These are phyloP conservation scores for Ramaria sp. DNA, from an alignment of 768 basidiomycete genomes.

Conservation along the genomic window DNA sequence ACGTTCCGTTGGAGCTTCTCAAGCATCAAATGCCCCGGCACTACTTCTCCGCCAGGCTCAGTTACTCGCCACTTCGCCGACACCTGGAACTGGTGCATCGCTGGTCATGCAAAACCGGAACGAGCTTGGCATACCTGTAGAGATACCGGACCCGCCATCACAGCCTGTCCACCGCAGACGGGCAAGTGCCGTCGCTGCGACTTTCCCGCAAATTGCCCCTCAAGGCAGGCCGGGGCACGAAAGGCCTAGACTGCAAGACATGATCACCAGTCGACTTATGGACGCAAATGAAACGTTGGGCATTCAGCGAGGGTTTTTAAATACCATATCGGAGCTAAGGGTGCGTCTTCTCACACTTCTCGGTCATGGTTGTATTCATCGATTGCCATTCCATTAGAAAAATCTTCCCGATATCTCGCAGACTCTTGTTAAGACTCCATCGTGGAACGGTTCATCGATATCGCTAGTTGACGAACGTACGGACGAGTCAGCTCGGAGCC, in stretches of 20 bases:
- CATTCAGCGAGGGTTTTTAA: conserved; percentile 73
- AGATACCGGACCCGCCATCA: conserved; percentile 42
- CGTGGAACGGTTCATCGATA: conserved; percentile 35
- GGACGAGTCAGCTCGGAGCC: not conserved
- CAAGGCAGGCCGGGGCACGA: conserved; percentile 24
- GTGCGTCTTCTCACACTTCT: conserved; percentile 29
- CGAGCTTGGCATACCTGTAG: conserved; percentile 59
- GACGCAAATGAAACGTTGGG: conserved; percentile 72
- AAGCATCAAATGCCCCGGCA: conserved; percentile 27
- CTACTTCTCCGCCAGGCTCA: conserved; percentile 80
- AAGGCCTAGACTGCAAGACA: conserved; percentile 51
- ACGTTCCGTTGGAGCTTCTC: conserved; percentile 19
- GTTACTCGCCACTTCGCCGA: conserved; percentile 64
- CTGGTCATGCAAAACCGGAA: conserved; percentile 77
- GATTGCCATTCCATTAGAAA: conserved; percentile 34
- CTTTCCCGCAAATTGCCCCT: conserved; percentile 13
- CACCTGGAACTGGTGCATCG: conserved; percentile 63
- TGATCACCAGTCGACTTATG: conserved; percentile 59
- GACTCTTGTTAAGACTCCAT: conserved; percentile 51
- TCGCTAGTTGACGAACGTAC: conserved; percentile 51
- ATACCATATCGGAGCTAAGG: conserved; percentile 66
- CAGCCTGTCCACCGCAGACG: conserved; percentile 27
- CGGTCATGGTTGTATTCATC: not conserved
- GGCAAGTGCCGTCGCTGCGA: conserved; percentile 14
- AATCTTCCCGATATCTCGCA: conserved; percentile 80